Evolutionary conservation across 2,329 filamentous ascomycete species (phyloP).

Genomic region (Aspergillus spinulosporus): DNA sequence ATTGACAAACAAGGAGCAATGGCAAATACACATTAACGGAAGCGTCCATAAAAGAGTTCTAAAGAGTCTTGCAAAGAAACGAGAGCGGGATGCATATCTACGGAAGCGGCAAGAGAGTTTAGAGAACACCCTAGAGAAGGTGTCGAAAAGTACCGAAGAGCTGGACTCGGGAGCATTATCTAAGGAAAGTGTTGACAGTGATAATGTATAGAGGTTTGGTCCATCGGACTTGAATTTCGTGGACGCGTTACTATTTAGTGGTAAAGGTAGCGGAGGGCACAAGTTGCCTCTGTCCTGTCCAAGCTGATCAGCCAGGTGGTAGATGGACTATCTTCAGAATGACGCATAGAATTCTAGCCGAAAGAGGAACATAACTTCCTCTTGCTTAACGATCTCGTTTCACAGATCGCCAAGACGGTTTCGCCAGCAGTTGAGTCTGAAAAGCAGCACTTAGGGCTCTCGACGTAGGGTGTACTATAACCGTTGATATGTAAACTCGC

Average conservation of each 20-base stretch:
- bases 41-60: slow-evolving; percentile 60
- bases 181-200: background rate
- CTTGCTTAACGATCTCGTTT: background rate
- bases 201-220: background rate
- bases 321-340: background rate
- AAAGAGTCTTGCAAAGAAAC: slow-evolving; percentile 40
- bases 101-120: slow-evolving; percentile 23
- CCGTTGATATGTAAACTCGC: too few relatives aligned
- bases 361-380: too few relatives aligned
- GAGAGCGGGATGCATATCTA: slow-evolving; percentile 36
- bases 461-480: too few relatives aligned
- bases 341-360: too few relatives aligned
- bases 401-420: too few relatives aligned
- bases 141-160: slow-evolving; percentile 6
- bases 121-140: slow-evolving; percentile 5
- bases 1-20: slow-evolving; percentile 58
- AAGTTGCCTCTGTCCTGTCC: background rate
- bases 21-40: slow-evolving; percentile 58
- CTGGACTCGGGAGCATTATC: slow-evolving; percentile 5
- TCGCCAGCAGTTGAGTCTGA: too few relatives aligned
- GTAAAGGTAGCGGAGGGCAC: background rate
- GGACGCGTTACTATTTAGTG: background rate
- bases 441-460: too few relatives aligned
- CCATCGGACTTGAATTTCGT: background rate
- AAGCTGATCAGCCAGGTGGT: background rate